These are phyloP conservation scores for Trematosphaeria pertusa DNA, from an alignment of 2,329 filamentous ascomycete species.

Conservation along the genomic window DNA sequence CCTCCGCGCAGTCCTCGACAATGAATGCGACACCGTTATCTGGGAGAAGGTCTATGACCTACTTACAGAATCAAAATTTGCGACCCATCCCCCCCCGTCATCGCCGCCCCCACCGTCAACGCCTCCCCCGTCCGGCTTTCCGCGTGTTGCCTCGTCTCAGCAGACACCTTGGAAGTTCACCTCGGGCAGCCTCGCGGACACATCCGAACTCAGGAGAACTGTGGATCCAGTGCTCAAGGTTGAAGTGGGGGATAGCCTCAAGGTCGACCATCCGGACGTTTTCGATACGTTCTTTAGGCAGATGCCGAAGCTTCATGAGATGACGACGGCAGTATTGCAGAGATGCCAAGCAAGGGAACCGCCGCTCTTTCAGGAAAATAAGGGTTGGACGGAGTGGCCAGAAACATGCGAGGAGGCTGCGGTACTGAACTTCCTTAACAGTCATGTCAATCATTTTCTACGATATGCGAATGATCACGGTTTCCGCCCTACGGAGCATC, in stretches of 20 bases:
- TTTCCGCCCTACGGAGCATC: slow-evolving; percentile 12
- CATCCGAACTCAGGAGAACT: slow-evolving; percentile 12
- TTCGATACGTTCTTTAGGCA: slow-evolving; percentile 12
- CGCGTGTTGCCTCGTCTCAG: slow-evolving; percentile 10
- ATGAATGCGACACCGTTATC: slow-evolving; percentile 12
- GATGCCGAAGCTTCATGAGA: slow-evolving; percentile 11
- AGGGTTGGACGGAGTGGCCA: slow-evolving; percentile 39
- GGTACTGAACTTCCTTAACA: slow-evolving; percentile 26
- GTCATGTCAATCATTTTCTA: slow-evolving; percentile 13
- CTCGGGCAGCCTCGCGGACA: slow-evolving; percentile 11
- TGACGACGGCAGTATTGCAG: slow-evolving; percentile 8
- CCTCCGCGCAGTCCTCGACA: slow-evolving; percentile 12
- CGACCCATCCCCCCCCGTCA: too few species aligned
- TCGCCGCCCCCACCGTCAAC: slow-evolving; percentile 10
- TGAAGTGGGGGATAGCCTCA: slow-evolving; percentile 14
- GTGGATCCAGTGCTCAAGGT: slow-evolving; percentile 13
- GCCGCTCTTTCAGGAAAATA: slow-evolving; percentile 11
- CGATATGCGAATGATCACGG: slow-evolving; percentile 12
- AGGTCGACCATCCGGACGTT: slow-evolving; percentile 10
- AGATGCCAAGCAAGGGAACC: slow-evolving; percentile 6
- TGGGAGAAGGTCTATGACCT: slow-evolving; percentile 26
- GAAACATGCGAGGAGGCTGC: slow-evolving; percentile 28
- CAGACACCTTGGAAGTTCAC: slow-evolving; percentile 10
- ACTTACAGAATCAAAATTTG: slow-evolving; percentile 17
- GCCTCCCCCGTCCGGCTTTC: slow-evolving; percentile 22